Percentiles rank a stretch among this genome's conserved stretches.
These are phyloP conservation scores for Globisporangium echinulatum DNA, from an alignment of 352 stramenopile species.

Conservation along the genomic window DNA sequence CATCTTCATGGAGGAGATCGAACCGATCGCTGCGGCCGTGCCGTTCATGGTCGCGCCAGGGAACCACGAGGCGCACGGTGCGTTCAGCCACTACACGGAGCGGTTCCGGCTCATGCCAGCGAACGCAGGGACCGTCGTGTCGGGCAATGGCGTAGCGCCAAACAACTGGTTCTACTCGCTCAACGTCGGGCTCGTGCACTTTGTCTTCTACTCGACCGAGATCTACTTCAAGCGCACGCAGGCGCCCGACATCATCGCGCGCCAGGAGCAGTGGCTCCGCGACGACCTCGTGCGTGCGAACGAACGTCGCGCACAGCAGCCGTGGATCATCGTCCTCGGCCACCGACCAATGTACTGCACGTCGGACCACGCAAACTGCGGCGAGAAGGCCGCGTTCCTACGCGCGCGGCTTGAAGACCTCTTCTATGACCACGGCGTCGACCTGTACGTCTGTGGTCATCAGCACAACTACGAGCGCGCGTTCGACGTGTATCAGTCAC, in stretches of 20 bases:
- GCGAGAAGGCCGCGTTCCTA: constrained; percentile 52
- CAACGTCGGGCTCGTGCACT: constrained; percentile 83
- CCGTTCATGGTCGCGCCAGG: constrained; percentile 89
- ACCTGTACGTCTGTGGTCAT: constrained; percentile 87
- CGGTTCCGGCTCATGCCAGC: constrained; percentile 82
- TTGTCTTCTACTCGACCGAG: constrained; percentile 82
- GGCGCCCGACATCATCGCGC: constrained; percentile 35
- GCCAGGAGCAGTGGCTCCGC: constrained; percentile 63
- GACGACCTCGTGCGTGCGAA: constrained; percentile 59
- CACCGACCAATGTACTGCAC: constrained; percentile 88
- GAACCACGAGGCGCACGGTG: constrained; percentile 88
- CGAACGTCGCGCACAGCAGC: constrained; percentile 46
- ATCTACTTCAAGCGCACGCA: constrained; percentile 82
- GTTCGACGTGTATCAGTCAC: constrained; percentile 69
- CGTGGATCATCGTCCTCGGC: constrained; percentile 82
- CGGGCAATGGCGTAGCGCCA: constrained; percentile 43
- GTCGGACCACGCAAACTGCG: constrained; percentile 67
- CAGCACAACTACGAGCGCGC: constrained; percentile 90
- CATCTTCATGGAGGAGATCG: constrained; percentile 89
- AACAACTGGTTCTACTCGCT: constrained; percentile 91
- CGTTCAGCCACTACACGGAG: constrained; percentile 83
- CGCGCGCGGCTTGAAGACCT: constrained; percentile 67
- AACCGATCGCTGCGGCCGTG: constrained; percentile 72
- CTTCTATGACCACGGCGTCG: constrained; percentile 74
- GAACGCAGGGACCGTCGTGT: constrained; percentile 52